phyloP scores from a whole-genome alignment of 2,329 filamentous ascomycete species.

The Verticillium zaregamsianum region DNA sequence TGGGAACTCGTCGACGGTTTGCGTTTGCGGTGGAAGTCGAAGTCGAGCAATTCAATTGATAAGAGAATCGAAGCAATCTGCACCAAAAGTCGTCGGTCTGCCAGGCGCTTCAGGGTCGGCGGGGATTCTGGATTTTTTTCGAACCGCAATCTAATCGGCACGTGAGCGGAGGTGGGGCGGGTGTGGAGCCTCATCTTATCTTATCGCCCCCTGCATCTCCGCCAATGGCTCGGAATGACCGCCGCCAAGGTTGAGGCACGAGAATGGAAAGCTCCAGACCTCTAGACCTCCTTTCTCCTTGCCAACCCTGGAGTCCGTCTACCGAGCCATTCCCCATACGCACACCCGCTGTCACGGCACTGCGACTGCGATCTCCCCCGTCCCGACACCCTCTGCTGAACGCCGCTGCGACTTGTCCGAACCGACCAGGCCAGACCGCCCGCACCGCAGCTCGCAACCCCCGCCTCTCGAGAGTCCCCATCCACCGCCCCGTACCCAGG shows the following conservation, averaged over 20 bases:
- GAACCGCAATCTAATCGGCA: not conserved
- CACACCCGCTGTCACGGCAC: not conserved
- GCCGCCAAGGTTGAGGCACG: constrained; percentile 12
- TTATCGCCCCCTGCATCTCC: not conserved
- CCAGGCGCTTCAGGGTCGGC: not conserved
- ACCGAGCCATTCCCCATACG: not conserved
- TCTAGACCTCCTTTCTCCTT: constrained; percentile 11
- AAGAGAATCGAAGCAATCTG: not conserved
- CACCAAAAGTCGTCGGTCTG: not conserved
- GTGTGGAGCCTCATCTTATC: not conserved
- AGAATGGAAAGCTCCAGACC: constrained; percentile 4
- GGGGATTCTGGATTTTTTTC: constrained; percentile 1
- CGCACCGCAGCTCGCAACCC: not conserved
- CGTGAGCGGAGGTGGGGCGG: not conserved
- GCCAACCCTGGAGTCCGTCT: not conserved
- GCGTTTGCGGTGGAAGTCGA: not conserved
- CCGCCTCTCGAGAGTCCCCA: constrained; percentile 8
- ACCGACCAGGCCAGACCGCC: not conserved
- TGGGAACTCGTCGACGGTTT: not conserved
- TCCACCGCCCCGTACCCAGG: constrained; percentile 12
- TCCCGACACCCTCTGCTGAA: not conserved
- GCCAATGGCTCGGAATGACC: constrained; percentile 10
- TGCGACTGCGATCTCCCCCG: not conserved
- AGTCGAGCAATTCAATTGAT: not conserved
- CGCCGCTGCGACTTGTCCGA: constrained; percentile 1